Evolutionary conservation across 495 filamentous ascomycete genomes (phyloP), one percentile per base, ranked within the genome.

Genomic region (Neurospora tetraspora): DNA sequence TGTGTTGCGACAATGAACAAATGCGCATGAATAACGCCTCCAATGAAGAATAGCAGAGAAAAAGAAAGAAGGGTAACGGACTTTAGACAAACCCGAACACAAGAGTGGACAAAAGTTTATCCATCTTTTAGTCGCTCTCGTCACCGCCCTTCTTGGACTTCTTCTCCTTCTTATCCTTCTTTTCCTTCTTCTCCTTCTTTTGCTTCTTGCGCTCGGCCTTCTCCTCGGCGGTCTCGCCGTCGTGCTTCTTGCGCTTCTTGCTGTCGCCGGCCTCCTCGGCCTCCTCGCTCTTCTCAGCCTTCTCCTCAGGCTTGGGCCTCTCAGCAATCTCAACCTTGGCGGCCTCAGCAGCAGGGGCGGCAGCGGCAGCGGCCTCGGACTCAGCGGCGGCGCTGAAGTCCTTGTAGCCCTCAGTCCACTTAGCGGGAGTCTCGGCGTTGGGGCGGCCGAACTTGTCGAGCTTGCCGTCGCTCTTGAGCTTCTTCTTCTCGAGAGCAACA

Each of bases 391-490:
- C 85, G 78, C 85, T 91, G 86, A 89, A 97, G 84, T 99, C 96
- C 80, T 91, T 94, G 87, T 98, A 97, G 42, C 91, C 89, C 61
- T 85, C 83, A 75, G 91, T 94, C 96, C 96, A 99, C 81, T 94
- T 90, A 68, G 92, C 89, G 34, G 96, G 96, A 9, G 96, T 99
- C 70, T 88, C 87, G 79, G 97, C 95, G 82, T 98, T 99, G 69
- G 92, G 81, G 53, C 95, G 89, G 71, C 96, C 96, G 74, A 89
- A 98, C 88, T 99, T 99, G 85, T 99, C 96, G 36, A 99, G 90
- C 85, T 97, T 95, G 80, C 96, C 96, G 75, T 91, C 91, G n/a
- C 92, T 91, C 88, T 98, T 98, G 84, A 99, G 89, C 89, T 98
- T 96, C 90, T 98, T 98, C 90, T 99, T 99, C 85, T 97, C 92